Conservation (phyloP, 495 filamentous ascomycete genomes). For the Halenospora varia region DNA sequence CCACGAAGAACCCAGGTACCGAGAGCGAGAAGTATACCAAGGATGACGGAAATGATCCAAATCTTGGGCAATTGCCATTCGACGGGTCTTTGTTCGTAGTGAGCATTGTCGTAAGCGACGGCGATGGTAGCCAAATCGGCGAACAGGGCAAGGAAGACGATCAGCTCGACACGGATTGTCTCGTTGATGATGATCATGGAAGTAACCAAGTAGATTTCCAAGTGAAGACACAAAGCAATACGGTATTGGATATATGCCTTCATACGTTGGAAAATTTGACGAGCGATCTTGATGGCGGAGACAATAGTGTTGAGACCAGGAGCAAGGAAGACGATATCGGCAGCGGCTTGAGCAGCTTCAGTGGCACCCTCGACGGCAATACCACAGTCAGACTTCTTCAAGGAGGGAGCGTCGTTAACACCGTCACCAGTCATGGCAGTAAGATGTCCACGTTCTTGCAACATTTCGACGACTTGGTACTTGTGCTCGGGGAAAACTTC, state of each 20-base stretch:
- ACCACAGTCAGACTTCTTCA: constrained; percentile 74
- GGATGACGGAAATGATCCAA: constrained; percentile 68
- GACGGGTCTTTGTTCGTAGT: constrained; percentile 66
- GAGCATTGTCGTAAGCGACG: constrained; percentile 73
- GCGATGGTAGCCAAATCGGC: constrained; percentile 75
- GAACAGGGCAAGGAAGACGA: constrained; percentile 75
- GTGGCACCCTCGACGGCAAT: constrained; percentile 76
- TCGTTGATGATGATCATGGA: constrained; percentile 76
- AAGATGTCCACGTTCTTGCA: constrained; percentile 70
- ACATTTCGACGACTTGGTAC: constrained; percentile 74
- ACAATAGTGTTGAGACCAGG: constrained; percentile 74
- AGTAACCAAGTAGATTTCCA: constrained; percentile 75
- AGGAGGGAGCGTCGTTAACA: constrained; percentile 70
- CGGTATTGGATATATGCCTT: constrained; percentile 79
- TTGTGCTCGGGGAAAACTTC: constrained; percentile 77
- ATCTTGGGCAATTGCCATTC: constrained; percentile 79
- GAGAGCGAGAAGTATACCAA: constrained; percentile 60
- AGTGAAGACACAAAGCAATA: constrained; percentile 72
- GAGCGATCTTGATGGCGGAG: constrained; percentile 72
- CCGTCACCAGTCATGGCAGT: constrained; percentile 74
- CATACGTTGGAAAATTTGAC: constrained; percentile 81
- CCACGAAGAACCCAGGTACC: constrained; percentile 70
- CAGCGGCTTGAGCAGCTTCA: constrained; percentile 71
- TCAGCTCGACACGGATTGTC: constrained; percentile 60
- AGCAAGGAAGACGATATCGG: constrained; percentile 77